Percentiles rank a stretch among this genome's conserved stretches.
Evolutionary conservation across 306 rosid genomes (phyloP).

Genomic region (Elaeagnus macrophylla): DNA sequence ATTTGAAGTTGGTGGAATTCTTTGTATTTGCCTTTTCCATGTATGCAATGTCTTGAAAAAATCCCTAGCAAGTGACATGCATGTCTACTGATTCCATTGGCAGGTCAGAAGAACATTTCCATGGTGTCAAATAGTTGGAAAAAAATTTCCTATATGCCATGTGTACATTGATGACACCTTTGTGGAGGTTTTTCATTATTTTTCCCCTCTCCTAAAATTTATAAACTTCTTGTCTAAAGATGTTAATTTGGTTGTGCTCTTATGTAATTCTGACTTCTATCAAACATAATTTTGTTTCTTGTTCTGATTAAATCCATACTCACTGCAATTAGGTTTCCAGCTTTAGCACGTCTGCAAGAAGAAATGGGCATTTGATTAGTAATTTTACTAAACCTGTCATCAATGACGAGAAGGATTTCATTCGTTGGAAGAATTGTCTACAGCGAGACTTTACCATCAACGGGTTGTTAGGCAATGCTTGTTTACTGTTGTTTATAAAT

Average conservation of each 20-base stretch:
- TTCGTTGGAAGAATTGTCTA: constrained; percentile 79
- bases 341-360: constrained; percentile 44
- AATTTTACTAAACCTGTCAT: constrained; percentile 29
- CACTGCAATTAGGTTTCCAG: constrained; percentile 67
- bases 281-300: constrained; percentile 1
- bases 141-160: constrained; percentile 83
- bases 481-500: neutral
- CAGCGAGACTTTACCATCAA: constrained; percentile 84
- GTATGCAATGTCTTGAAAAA: constrained; percentile 6
- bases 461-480: constrained; percentile 34
- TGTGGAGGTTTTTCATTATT: constrained; percentile 56
- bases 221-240: no score
- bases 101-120: constrained; percentile 72
- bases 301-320: constrained; percentile 15
- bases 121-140: constrained; percentile 84
- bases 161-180: constrained; percentile 57
- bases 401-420: constrained; percentile 57
- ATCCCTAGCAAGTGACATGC: neutral
- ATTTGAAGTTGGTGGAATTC: neutral
- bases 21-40: constrained; percentile 7
- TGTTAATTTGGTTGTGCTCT: neutral
- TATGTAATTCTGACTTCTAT: neutral
- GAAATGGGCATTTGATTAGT: constrained; percentile 16
- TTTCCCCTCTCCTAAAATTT: no score
- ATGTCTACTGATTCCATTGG: constrained; percentile 15